Base-by-base conservation (phyloP, 805 yeast species). In the Saccharomycopsis fermentans region DNA sequence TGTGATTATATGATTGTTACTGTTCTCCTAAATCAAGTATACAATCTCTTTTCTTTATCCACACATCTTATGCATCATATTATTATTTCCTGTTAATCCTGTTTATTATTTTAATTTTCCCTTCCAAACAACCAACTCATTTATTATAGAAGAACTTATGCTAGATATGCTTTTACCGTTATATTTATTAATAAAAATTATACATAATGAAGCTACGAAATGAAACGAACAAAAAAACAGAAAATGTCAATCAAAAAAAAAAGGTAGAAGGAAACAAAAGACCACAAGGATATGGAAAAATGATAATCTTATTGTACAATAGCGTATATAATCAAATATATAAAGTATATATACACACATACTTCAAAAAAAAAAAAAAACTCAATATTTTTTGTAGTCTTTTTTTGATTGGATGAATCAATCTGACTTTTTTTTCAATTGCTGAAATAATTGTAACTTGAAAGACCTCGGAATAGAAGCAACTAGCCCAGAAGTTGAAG, bases 401-500 rank as follows among this genome's bases (percentile, higher is more conserved):
- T n/a, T n/a, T n/a, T n/a, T n/a, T n/a, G n/a, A n/a, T n/a, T n/a
- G n/a, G n/a, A n/a, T n/a, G n/a, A n/a, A n/a, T n/a, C n/a, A n/a
- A n/a, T n/a, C n/a, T 19, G 16, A 54, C 27, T 47, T 55, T 19
- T 39, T 36, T 32, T 55, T 58, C 52, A 58, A 55, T 14, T 36
- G 32, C 16, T 39, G 27, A 52, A 58, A 58, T 24, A 58, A 24
- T 14, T 52, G 24, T 26, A 58, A 36, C 29, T 58, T 58, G 6
- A 50, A 32, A 11, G 34, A 24, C 32, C 52, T 58, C 14, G 58
- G 56, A n/a, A 58, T 52, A 16, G 61, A 58, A 12, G 54, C 61
- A 8, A 58, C 61, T n/a, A 58, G 19, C 4, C 61, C 61, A 16
- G 58, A 55, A 6, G 61, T 58, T 19, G 61, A 58, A 6, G 61